Conservation (phyloP, 345 rosid species). For the Boechera retrofracta region DNA sequence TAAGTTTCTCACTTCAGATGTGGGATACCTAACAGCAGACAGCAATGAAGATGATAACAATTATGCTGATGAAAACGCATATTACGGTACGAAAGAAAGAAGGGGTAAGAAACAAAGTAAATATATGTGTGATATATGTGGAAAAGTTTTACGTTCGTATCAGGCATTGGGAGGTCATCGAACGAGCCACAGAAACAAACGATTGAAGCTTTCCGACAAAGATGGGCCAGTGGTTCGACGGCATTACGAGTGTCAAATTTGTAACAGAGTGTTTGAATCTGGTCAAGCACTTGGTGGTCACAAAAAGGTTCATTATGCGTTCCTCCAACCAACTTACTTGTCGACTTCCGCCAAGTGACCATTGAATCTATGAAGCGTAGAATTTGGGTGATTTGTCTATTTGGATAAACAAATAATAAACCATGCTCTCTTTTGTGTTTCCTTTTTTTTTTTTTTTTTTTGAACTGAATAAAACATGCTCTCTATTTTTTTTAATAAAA, state of each 20-base stretch:
- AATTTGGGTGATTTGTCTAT: constrained; percentile 4
- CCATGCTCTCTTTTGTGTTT: neutral
- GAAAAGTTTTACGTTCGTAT: constrained; percentile 56
- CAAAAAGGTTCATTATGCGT: constrained; percentile 36
- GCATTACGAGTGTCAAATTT: constrained; percentile 18
- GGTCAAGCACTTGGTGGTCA: constrained; percentile 50
- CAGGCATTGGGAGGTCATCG: constrained; percentile 77
- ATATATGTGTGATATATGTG: constrained; percentile 61
- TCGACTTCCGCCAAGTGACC: neutral
- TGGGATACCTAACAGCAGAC: constrained; percentile 10
- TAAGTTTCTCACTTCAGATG: neutral
- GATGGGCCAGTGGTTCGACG: neutral
- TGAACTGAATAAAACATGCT: neutral
- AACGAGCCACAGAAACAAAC: constrained; percentile 60
- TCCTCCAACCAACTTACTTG: constrained; percentile 20
- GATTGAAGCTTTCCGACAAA: constrained; percentile 30
- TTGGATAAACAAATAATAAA: neutral
- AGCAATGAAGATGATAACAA: neutral
- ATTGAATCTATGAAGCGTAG: neutral
- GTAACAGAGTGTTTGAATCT: constrained; percentile 35
- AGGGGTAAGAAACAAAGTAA: constrained; percentile 18
- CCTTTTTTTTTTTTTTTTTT: neutral
- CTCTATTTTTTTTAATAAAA: constrained; percentile 17
- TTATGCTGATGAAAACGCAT: constrained; percentile 4
- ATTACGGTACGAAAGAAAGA: neutral